Evolutionary conservation across 1,139 yeast species (phyloP).

Genomic region (Williopsis jadinii): DNA sequence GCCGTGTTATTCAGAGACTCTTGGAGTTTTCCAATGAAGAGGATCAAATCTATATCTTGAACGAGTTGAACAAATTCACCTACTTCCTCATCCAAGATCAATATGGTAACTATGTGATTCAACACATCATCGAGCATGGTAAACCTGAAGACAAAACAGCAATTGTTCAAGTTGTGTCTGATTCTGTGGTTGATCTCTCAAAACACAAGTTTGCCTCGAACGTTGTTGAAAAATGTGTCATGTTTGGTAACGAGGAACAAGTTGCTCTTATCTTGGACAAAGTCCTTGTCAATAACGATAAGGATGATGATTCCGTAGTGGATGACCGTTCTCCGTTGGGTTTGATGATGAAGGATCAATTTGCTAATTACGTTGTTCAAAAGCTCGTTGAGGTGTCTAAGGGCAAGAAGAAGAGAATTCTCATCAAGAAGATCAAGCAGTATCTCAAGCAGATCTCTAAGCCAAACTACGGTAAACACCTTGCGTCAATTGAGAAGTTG

Average conservation of each 20-base stretch:
- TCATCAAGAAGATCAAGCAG: slow-evolving; percentile 35
- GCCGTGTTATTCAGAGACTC: slow-evolving; percentile 90
- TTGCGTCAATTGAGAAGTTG: slow-evolving; percentile 78
- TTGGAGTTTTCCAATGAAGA: slow-evolving; percentile 57
- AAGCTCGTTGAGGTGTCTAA: slow-evolving; percentile 80
- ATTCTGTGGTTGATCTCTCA: slow-evolving; percentile 71
- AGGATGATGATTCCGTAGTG: slow-evolving; percentile 30
- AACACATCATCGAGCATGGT: slow-evolving; percentile 79
- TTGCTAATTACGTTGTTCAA: slow-evolving; percentile 94
- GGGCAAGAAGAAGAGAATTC: slow-evolving; percentile 55
- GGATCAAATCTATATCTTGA: slow-evolving; percentile 60
- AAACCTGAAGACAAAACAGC: slow-evolving; percentile 39
- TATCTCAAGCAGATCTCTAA: slow-evolving; percentile 48
- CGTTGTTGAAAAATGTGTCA: slow-evolving; percentile 91
- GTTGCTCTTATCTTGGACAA: slow-evolving; percentile 47
- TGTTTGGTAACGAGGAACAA: slow-evolving; percentile 61
- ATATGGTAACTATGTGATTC: slow-evolving; percentile 96
- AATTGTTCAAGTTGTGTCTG: slow-evolving; percentile 42
- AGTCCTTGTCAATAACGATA: slow-evolving; percentile 28
- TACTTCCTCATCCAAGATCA: slow-evolving; percentile 87
- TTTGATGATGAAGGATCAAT: slow-evolving; percentile 95
- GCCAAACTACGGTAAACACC: slow-evolving; percentile 67
- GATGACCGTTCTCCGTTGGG: slow-evolving; percentile 61
- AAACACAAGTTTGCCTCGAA: slow-evolving; percentile 97
- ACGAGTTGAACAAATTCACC: slow-evolving; percentile 66